A percentile compares a stretch with the other conserved stretches of the same genome.
Conservation (phyloP, 306 rosid species). For the Quercus robur region DNA sequence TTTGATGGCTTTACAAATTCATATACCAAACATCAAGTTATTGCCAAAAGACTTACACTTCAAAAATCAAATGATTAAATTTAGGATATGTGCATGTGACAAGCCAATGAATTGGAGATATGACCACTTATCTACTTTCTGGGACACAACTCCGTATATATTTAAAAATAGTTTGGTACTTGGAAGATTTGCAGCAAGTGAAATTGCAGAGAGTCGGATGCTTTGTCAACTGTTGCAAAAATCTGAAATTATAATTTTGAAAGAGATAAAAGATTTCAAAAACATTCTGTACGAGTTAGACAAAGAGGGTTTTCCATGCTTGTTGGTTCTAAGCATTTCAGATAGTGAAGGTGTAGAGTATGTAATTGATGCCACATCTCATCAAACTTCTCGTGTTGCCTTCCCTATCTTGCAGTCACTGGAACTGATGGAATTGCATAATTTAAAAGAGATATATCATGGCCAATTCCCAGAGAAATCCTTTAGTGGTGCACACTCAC, state of each 20-base stretch:
- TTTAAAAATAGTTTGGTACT: neutral
- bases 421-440: neutral
- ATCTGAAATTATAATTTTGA: too few relatives aligned
- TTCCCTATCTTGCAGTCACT: neutral
- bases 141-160: neutral
- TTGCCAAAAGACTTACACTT: too few relatives aligned
- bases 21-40: neutral
- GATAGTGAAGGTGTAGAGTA: slow-evolving; percentile 16
- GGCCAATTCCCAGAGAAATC: neutral
- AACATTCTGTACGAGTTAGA: too few relatives aligned
- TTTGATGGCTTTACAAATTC: neutral
- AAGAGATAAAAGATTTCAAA: too few relatives aligned
- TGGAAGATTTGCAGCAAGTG: neutral
- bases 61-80: too few relatives aligned
- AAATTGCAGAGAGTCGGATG: neutral
- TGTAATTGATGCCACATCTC: neutral
- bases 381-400: neutral
- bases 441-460: neutral
- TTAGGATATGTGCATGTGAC: too few relatives aligned
- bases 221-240: too few relatives aligned
- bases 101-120: too few relatives aligned
- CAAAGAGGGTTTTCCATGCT: slow-evolving; percentile 5
- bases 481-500: neutral
- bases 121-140: neutral
- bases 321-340: slow-evolving; percentile 1